Evolutionary conservation across 169 alveolate genomes (phyloP).

Genomic region (Cyclospora cayetanensis): DNA sequence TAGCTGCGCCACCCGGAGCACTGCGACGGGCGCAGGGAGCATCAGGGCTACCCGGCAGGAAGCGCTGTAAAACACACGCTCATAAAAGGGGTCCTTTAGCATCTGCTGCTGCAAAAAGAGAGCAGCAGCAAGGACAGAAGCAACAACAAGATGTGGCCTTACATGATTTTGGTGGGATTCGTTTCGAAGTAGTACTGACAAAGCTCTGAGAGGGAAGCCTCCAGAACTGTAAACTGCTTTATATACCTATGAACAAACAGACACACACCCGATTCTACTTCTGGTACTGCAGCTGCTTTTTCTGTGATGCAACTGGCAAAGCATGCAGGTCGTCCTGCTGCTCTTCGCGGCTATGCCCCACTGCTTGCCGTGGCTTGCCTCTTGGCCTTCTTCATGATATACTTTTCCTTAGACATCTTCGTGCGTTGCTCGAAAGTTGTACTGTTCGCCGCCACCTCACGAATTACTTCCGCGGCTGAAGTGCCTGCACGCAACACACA

Average conservation of each 20-base stretch:
- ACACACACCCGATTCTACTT: background rate
- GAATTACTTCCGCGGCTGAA: background rate
- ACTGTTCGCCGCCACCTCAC: background rate
- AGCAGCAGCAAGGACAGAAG: conserved; percentile 1
- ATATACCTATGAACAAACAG: background rate
- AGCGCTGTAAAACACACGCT: no score
- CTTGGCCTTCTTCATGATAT: background rate
- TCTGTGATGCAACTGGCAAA: no score
- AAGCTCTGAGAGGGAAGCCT: background rate
- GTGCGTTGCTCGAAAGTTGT: background rate
- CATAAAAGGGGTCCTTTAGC: no score
- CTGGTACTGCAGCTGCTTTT: background rate
- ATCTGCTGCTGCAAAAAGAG: no score
- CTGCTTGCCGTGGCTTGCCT: background rate
- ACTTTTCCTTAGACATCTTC: background rate
- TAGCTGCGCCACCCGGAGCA: no score
- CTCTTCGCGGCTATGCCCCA: background rate
- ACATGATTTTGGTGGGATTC: background rate
- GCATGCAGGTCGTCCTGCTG: background rate
- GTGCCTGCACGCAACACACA: background rate
- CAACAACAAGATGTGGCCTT: background rate
- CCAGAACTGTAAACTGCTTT: background rate
- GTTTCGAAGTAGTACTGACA: background rate
- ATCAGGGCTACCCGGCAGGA: no score
- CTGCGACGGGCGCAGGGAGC: no score